Evolutionary conservation across 352 stramenopile species (phyloP), one percentile per base, ranked within the genome.

Genomic region (Proteromonas lacertae): DNA sequence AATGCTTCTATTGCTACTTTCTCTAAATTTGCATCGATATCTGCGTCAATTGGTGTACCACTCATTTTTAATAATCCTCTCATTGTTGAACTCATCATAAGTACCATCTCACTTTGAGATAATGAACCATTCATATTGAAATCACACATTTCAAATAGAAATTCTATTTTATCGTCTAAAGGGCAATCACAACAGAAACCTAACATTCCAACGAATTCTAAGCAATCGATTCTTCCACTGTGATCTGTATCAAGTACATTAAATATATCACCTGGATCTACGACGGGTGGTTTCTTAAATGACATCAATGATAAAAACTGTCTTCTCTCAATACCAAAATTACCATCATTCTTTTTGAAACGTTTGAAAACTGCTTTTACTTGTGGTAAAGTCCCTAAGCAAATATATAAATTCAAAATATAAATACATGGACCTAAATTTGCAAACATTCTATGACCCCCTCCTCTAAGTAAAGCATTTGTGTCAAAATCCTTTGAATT

Each of bases 61-160:
- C 41, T 32, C 7, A 44, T 39, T 8, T 28, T 53, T 5, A 59
- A 38, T 23, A 39, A 24, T 25, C 52, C 52, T 17, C 44, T 48
- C 1, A 59, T 26, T 14, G 28, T 48, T 25, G 41, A 45, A 19
- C 47, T 37, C 36, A 59, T 55, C 52, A 59, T 59, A 10, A 59
- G 26, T 10, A 50, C 45, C 13, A 59, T 25, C 35, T 59, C 52
- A 2, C 18, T 37, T 13, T 34, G 9, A 8, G 37, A 50, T 13
- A 59, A 39, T 8, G 33, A 13, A 2, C 44, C 43, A 25, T 60
- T 59, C 2, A 59, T 25, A 33, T 59, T 59, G 23, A 59, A 59
- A 38, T 59, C 52, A 30, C 53, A 55, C 0, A 59, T 43, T 41
- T 59, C 52, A 32, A 59, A 59, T 25, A 37, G 48, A 28, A 59